phyloP scores from a whole-genome alignment of 1,284 basidiomycete species.

The Cryptococcus floricola region DNA sequence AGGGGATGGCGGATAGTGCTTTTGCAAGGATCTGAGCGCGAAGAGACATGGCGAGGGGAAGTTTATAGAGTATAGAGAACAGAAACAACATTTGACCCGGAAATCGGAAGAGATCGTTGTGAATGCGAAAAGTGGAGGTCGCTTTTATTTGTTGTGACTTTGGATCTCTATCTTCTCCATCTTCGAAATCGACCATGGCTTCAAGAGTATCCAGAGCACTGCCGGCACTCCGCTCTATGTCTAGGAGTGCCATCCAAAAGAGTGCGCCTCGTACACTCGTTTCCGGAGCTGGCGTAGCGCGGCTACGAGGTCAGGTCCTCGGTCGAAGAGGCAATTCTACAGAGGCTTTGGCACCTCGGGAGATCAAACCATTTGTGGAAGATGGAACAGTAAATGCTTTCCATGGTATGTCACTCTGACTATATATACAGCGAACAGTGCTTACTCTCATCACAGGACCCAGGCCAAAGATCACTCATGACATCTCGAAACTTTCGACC shows the following conservation, averaged over 20 bases:
- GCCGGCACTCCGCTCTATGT: not conserved
- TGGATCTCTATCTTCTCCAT: not conserved
- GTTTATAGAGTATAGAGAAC: not conserved
- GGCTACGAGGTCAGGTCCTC: not conserved
- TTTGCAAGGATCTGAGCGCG: conserved; percentile 29
- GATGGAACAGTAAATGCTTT: conserved; percentile 16
- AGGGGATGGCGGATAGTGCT: conserved; percentile 30
- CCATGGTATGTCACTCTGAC: conserved; percentile 18
- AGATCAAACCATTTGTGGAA: conserved; percentile 11
- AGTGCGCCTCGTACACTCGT: not conserved
- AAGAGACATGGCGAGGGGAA: conserved; percentile 28
- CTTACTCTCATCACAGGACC: conserved; percentile 18
- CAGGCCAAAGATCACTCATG: conserved; percentile 54
- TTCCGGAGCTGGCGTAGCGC: not conserved
- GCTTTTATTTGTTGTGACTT: not conserved
- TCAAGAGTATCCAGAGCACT: conserved; percentile 2
- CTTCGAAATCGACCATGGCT: not conserved
- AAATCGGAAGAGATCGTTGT: not conserved
- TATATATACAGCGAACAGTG: not conserved
- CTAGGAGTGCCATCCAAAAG: not conserved
- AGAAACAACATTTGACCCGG: not conserved
- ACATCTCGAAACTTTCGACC: conserved; percentile 60
- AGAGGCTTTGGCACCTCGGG: not conserved
- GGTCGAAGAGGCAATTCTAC: conserved; percentile 1
- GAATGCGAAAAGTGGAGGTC: not conserved